Conservation (phyloP, 1,284 basidiomycete species). For the Trametes pubescens region DNA sequence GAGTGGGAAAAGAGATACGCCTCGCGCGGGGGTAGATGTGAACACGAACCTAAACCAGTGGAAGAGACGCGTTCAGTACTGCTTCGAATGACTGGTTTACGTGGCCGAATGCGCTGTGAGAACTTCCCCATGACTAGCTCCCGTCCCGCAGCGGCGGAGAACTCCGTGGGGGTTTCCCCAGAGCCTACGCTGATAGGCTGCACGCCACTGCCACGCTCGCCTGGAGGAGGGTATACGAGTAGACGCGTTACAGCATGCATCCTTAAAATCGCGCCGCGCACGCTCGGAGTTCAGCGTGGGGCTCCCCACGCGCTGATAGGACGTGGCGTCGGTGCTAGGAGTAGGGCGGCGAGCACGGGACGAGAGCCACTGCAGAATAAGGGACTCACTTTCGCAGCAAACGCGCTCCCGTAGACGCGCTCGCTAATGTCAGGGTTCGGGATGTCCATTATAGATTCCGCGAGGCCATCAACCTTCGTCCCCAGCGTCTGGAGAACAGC, state of each 20-base stretch:
- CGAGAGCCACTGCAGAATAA: neutral
- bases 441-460: neutral
- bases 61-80: neutral
- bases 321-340: neutral
- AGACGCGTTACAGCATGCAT: neutral
- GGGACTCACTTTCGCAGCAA: neutral
- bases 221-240: neutral
- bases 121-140: neutral
- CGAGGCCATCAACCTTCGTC: neutral
- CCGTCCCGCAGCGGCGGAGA: neutral
- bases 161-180: neutral
- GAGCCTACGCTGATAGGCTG: neutral
- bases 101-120: neutral
- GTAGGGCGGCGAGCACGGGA: neutral
- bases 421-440: neutral
- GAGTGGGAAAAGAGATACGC: neutral
- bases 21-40: no score
- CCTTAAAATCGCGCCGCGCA: no score
- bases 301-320: neutral
- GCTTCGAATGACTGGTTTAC: neutral
- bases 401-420: neutral
- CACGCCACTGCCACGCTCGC: neutral
- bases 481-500: neutral
- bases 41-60: neutral
- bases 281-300: neutral